Percentiles rank a stretch among this genome's conserved stretches.
Evolutionary conservation across 2,329 filamentous ascomycete genomes (phyloP).

Genomic region (Aspergillus uvarum): DNA sequence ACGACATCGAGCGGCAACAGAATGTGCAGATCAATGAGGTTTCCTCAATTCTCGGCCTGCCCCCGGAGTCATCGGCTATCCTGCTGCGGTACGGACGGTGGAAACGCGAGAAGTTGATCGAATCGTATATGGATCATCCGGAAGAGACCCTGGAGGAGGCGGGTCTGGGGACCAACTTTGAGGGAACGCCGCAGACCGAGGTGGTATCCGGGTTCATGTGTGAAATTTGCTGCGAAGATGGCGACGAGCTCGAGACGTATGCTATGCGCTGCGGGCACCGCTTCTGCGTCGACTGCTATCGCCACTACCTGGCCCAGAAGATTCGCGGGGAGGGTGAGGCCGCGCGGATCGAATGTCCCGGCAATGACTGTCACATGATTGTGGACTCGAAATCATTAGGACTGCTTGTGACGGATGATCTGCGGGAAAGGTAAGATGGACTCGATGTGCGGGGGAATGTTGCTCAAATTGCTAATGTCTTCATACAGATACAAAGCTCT

Average conservation of each 20-base stretch:
- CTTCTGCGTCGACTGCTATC: conserved; percentile 90
- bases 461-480: conserved; percentile 15
- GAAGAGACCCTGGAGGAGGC: conserved; percentile 79
- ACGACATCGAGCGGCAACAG: conserved; percentile 81
- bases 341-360: conserved; percentile 88
- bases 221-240: conserved; percentile 95
- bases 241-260: conserved; percentile 72
- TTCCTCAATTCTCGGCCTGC: conserved; percentile 83
- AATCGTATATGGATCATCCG: conserved; percentile 91
- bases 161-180: conserved; percentile 69
- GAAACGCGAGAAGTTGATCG: conserved; percentile 94
- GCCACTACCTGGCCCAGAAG: conserved; percentile 87
- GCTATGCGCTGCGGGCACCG: conserved; percentile 93
- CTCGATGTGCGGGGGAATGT: not conserved
- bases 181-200: conserved; percentile 66
- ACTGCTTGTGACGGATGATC: conserved; percentile 63
- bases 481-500: conserved; percentile 73
- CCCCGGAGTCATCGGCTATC: conserved; percentile 86
- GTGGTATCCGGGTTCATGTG: conserved; percentile 76
- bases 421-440: conserved; percentile 53
- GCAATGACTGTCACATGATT: conserved; percentile 81
- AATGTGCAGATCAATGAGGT: conserved; percentile 85
- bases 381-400: conserved; percentile 87
- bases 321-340: conserved; percentile 95
- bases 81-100: conserved; percentile 84